These are phyloP conservation scores for Suillus decipiens DNA, from an alignment of 768 basidiomycete species.

Conservation along the genomic window DNA sequence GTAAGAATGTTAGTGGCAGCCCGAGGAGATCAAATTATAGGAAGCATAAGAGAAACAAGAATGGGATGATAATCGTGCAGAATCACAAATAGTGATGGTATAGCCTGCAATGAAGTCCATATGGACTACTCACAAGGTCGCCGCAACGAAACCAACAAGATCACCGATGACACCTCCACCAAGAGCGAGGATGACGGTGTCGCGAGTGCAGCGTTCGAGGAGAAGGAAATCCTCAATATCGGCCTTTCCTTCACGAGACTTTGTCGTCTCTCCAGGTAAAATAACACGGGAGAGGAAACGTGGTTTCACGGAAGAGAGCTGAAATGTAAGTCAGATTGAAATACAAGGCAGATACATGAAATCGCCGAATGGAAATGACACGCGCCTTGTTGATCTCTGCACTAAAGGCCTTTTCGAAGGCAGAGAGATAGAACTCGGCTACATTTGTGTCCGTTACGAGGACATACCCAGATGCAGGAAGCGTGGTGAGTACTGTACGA, in stretches of 20 bases:
- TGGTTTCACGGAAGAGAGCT: conserved; percentile 36
- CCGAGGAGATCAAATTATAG: neutral
- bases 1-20: conserved; percentile 12
- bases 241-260: conserved; percentile 90
- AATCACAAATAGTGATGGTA: neutral
- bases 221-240: conserved; percentile 92
- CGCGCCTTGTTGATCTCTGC: conserved; percentile 31
- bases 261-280: conserved; percentile 90
- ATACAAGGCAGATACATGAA: neutral
- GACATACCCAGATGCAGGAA: conserved; percentile 85
- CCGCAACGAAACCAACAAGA: conserved; percentile 93
- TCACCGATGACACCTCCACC: conserved; percentile 99
- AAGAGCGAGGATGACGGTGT: conserved; percentile 89
- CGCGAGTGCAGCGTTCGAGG: conserved; percentile 84
- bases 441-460: conserved; percentile 93
- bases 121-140: conserved; percentile 76
- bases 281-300: conserved; percentile 80
- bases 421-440: conserved; percentile 72
- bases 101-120: neutral
- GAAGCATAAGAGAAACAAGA: conserved; percentile 7
- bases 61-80: neutral
- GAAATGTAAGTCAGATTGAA: neutral
- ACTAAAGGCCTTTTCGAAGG: conserved; percentile 69
- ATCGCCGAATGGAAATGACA: neutral
- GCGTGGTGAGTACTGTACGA: conserved; percentile 63